Evolutionary conservation across 2,329 filamentous ascomycete species (phyloP).

Genomic region (Aspergillus proliferans): DNA sequence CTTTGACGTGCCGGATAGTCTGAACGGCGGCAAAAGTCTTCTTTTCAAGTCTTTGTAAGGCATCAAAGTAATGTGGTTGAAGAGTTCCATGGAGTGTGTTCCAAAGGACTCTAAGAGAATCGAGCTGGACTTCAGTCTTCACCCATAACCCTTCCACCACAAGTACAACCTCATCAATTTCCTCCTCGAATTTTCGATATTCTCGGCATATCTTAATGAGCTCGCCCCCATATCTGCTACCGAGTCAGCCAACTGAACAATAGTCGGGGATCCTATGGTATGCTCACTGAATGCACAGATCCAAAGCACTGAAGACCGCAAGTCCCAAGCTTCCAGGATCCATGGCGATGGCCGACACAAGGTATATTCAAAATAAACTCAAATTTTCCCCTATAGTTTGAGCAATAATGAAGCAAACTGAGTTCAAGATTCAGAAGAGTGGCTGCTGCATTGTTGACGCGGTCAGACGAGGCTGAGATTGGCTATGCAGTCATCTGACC

Average conservation of each 20-base stretch:
- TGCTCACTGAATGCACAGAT: background rate
- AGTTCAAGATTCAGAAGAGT: no score
- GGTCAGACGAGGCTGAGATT: background rate
- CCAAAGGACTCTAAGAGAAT: constrained; percentile 15
- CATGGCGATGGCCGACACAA: background rate
- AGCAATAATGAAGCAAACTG: no score
- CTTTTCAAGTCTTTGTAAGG: background rate
- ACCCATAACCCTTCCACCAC: constrained; percentile 7
- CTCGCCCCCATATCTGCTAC: background rate
- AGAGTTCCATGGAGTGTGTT: constrained; percentile 7
- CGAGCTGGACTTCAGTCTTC: constrained; percentile 18
- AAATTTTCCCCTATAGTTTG: no score
- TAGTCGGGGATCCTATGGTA: background rate
- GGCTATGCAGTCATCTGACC: background rate
- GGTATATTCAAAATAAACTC: no score
- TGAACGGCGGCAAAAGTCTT: background rate
- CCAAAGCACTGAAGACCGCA: background rate
- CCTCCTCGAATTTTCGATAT: background rate
- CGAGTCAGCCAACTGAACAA: background rate
- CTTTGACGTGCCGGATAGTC: background rate
- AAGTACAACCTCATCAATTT: background rate
- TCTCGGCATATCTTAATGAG: background rate
- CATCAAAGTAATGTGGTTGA: constrained; percentile 7
- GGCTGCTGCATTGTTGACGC: background rate
- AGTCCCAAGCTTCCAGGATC: background rate